Base-by-base conservation (phyloP, 352 stramenopile species). In the Elongisporangium anandrum region DNA sequence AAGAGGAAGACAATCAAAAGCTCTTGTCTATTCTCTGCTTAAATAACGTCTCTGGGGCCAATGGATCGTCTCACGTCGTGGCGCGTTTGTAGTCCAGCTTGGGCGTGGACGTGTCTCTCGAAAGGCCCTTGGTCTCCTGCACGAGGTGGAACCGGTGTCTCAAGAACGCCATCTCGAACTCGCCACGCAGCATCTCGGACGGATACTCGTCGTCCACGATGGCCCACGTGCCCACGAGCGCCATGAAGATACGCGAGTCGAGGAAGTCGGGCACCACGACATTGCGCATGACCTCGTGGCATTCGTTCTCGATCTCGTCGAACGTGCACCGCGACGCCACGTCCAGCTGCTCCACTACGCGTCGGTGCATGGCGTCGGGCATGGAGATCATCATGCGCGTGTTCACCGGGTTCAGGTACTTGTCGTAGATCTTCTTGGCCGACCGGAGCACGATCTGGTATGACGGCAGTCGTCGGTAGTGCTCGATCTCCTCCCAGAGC, bases 361-460 rank as follows among this genome's bases (percentile, higher is more conserved):
- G 79, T 10, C 66, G 64, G 8, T 64, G 73, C 15, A 90, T 54
- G n/a, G 71, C 72, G 13, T 78, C 61, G 1, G 75, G 70, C 5
- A 94, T 50, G 5, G 72, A 64, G 58, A 94, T 87, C 39, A 73
- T 64, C 50, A 77, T 84, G 21, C 76, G 70, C 23, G 73, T 60
- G 60, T 82, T 91, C 49, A 29, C 68, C 10, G 73, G 77, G 64
- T 88, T 89, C 38, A 94, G 59, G 62, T 91, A 94, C 68, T 94
- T 94, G 66, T 92, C 85, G 63, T 88, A 90, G 54, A 94, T 90
- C 60, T 94, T 94, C 65, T 85, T 86, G 50, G 85, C 85, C 23
- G 80, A 88, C 19, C 85, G 85, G 21, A 91, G 52, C 22, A 94
- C 81, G 62, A 94, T 94, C 70, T 94, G 81, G 68, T 94, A 90